Evolutionary conservation across 164 flowering plant genomes (phyloP), one percentile per base, ranked within the genome.

Genomic region (Tetrastigma voinierianum): DNA sequence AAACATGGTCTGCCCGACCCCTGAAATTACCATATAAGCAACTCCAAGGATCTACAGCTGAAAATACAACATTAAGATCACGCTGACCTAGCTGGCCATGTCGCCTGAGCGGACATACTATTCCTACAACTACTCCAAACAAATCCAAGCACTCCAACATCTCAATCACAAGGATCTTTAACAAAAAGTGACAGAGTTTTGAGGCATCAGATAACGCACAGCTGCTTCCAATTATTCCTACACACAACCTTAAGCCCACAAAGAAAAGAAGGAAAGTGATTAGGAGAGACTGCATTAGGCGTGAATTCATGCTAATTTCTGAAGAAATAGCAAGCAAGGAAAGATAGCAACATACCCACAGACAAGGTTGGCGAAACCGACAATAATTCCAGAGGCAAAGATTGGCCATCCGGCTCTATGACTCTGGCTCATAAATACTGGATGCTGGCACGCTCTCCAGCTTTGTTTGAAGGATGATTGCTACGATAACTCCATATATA

Each of bases 181-280:
- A 92, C 99, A 70, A 95, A 95, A 59, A 95, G 93, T 1, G 97
- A 64, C 1, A n/a, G 99, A 95, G 81, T 92, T 95, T 68, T 95
- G 98, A 51, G 99, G 99, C 99, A 85, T 95, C 99, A 23, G 99
- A 92, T 56, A 95, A 74, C 14, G 99, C 98, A 73, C 99, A 95
- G 78, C 98, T 95, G 83, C 99, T 95, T 70, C 99, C 99, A 68
- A 95, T 95, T 46, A 95, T 80, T 66, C 99, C 99, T 21, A 95
- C 99, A 59, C 99, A 95, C 53, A 95, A 59, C 76, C 98, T 95
- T 83, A 61, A 44, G 15, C 54, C 57, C 63, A 46, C 45, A 21
- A 57, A 40, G 12, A 13, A 47, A 16, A 32, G 0, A 32, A 32
- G 40, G 40, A 7, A 32, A 32, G 40, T 32, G 40, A 32, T 32